Percentiles rank a stretch among this genome's conserved stretches.
Evolutionary conservation across 2,329 filamentous ascomycete genomes (phyloP).

Genomic region (Microdochium paspali): DNA sequence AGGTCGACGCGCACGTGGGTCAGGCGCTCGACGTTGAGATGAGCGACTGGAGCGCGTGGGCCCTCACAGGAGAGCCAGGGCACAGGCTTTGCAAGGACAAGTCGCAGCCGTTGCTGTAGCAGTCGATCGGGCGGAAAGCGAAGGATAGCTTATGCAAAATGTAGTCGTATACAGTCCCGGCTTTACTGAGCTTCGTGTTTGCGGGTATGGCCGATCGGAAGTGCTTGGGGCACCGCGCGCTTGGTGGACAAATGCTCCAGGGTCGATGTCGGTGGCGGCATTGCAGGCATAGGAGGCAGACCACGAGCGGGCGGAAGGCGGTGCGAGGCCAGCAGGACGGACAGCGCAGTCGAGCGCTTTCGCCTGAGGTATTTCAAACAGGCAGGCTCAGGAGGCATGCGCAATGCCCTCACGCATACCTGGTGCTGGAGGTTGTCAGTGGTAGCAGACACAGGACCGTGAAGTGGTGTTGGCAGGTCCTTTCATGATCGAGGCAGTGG

Average conservation of each 20-base stretch:
- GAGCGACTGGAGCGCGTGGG: too few species aligned
- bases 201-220: background rate
- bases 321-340: background rate
- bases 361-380: background rate
- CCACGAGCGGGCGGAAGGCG: background rate
- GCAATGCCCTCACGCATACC: background rate
- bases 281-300: background rate
- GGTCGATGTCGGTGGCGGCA: background rate
- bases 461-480: too few species aligned
- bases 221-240: background rate
- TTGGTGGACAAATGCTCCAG: background rate
- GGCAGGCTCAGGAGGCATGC: background rate
- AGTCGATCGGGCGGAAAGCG: too few species aligned
- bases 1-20: background rate
- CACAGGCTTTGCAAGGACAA: too few species aligned
- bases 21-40: background rate
- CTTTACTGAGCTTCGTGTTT: background rate
- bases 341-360: background rate
- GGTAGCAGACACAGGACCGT: too few species aligned
- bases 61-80: too few species aligned
- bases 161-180: background rate
- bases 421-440: background rate
- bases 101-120: too few species aligned
- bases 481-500: too few species aligned
- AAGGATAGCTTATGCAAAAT: background rate